Base-by-base conservation (phyloP, 805 yeast species). In the Ogataea polymorpha region DNA sequence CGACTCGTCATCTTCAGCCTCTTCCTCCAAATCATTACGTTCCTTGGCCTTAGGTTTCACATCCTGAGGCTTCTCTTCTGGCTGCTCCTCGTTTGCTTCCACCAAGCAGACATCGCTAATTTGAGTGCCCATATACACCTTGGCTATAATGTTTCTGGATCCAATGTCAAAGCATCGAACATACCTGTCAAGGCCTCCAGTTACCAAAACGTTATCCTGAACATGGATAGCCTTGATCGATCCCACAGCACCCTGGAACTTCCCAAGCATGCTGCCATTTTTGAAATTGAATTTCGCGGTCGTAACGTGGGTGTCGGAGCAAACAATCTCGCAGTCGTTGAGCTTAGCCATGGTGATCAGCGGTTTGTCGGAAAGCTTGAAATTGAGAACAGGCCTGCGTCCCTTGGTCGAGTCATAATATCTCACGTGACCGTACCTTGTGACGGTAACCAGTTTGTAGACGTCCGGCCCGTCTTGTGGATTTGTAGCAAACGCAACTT, bases 181-280 rank as follows among this genome's bases (percentile, higher is more conserved):
- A 54, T 88, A 91, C 54, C 96, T 73, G 57, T 93, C 99, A 16
- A 90, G 72, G 0, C 96, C 95, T 32, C 95, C 97, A 14, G 86
- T 71, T 2, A 80, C 80, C 6, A 90, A 55, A 21, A 82, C 56
- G 8, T 70, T 69, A 3, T 46, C 41, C 35, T 48, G 54, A n/a
- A 56, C 30, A 28, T 51, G 42, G n/a, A 64, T 34, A 3, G 74
- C 64, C 42, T 70, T 71, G 32, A 84, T 79, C 1, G 89, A 82
- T 43, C 95, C 90, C 17, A 80, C 82, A 9, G 88, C 78, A 16
- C 93, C 96, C 27, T 80, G 77, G 57, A 70, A 86, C 56, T 86
- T 85, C 1, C 90, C 93, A 10, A 80, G 54, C 18, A 83, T 58
- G 35, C 67, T 70, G 9, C 86, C 82, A 32, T 62, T 70, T 26